phyloP scores from a whole-genome alignment of 2,329 filamentous ascomycete genomes.

The Ophiostoma populinum region DNA sequence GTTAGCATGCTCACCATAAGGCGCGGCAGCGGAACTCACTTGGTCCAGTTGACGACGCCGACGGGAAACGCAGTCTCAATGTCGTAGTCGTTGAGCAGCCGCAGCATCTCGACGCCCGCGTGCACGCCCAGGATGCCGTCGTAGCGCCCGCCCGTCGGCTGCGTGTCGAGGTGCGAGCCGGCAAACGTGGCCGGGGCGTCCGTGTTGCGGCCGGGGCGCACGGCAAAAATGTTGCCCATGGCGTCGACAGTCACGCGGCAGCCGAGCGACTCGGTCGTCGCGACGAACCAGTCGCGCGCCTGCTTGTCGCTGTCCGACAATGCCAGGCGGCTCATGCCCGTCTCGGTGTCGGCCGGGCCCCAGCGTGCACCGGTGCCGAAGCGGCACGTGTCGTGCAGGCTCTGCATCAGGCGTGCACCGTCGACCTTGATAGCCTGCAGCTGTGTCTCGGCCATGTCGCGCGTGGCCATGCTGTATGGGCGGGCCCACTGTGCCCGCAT shows the following conservation, averaged over 20 bases:
- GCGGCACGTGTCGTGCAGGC: slow-evolving; percentile 9
- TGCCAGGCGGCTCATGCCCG: slow-evolving; percentile 60
- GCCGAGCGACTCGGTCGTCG: slow-evolving; percentile 42
- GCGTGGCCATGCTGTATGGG: slow-evolving; percentile 2
- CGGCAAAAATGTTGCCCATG: slow-evolving; percentile 73
- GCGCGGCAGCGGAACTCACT: slow-evolving; percentile 24
- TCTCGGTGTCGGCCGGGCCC: slow-evolving; percentile 45
- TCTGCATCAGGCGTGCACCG: slow-evolving; percentile 7
- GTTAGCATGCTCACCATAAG: no score
- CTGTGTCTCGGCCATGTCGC: slow-evolving; percentile 5
- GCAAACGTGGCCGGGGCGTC: slow-evolving; percentile 46
- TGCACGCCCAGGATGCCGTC: slow-evolving; percentile 63
- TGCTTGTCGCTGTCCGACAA: slow-evolving; percentile 55
- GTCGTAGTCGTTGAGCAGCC: slow-evolving; percentile 49
- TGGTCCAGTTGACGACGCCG: slow-evolving; percentile 65
- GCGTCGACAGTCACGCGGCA: slow-evolving; percentile 52
- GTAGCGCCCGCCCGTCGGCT: slow-evolving; percentile 48
- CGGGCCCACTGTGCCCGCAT: background rate
- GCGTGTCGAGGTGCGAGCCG: slow-evolving; percentile 52
- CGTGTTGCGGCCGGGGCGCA: slow-evolving; percentile 43
- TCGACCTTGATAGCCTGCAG: slow-evolving; percentile 6
- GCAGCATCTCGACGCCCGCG: slow-evolving; percentile 56
- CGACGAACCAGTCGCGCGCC: slow-evolving; percentile 59
- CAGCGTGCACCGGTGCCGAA: slow-evolving; percentile 35
- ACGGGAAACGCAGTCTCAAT: slow-evolving; percentile 54